Evolutionary conservation across 495 filamentous ascomycete species (phyloP).

Genomic region (Aspergillus hancockii): DNA sequence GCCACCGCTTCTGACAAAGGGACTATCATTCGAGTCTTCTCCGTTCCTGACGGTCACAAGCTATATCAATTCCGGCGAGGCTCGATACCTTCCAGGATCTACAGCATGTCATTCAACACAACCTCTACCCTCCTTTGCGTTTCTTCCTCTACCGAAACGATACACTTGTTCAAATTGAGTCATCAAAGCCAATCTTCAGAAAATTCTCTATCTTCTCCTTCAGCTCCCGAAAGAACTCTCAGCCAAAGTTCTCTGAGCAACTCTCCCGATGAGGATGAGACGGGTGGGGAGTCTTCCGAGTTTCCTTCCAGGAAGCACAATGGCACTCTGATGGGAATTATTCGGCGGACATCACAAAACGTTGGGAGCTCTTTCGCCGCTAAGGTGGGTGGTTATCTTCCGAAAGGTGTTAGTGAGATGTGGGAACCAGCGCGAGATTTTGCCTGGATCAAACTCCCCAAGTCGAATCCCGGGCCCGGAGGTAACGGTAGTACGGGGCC

Average conservation of each 20-base stretch:
- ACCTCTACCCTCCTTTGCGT: conserved; percentile 91
- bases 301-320: conserved; percentile 50
- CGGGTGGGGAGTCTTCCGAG: conserved; percentile 30
- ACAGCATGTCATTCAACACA: conserved; percentile 99
- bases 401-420: conserved; percentile 90
- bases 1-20: conserved; percentile 97
- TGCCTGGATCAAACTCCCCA: conserved; percentile 93
- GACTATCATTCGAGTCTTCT: conserved; percentile 94
- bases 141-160: conserved; percentile 92
- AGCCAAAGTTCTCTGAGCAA: conserved; percentile 40
- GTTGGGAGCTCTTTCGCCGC: conserved; percentile 89
- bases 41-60: conserved; percentile 83
- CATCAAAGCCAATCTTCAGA: conserved; percentile 36
- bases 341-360: conserved; percentile 94
- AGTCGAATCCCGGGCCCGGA: conserved; percentile 41
- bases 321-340: conserved; percentile 79
- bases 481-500: conserved; percentile 44
- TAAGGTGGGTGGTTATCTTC: conserved; percentile 86
- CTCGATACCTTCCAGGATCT: conserved; percentile 90
- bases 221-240: conserved; percentile 38
- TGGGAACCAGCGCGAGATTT: conserved; percentile 96
- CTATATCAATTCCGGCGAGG: conserved; percentile 94
- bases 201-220: conserved; percentile 31
- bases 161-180: conserved; percentile 90
- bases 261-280: conserved; percentile 40